A percentile compares a stretch with the other conserved stretches of the same genome.
Conservation (phyloP, 768 basidiomycete species). For the Cubamyces lactineus region DNA sequence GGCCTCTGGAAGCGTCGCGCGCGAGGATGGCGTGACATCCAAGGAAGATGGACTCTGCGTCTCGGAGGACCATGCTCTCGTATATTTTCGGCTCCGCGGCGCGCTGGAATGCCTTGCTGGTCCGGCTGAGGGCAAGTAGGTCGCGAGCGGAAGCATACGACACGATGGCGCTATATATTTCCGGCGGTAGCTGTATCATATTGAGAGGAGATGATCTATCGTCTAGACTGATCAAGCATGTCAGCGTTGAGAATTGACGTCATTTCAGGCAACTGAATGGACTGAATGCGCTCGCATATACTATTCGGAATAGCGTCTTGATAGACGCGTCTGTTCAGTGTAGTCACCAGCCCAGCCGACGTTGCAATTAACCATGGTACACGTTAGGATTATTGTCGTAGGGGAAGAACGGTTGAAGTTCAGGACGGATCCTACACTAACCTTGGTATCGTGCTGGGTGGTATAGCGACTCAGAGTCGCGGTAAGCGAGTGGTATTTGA, state of each 20-base stretch:
- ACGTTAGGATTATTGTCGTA: too few species aligned
- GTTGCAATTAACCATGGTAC: too few species aligned
- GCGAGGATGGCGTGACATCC: constrained; percentile 45
- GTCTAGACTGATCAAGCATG: neutral
- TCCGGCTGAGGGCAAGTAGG: constrained; percentile 47
- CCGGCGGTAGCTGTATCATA: constrained; percentile 40
- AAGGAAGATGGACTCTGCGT: constrained; percentile 38
- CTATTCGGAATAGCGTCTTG: too few species aligned
- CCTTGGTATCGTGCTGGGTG: neutral
- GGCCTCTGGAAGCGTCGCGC: constrained; percentile 39
- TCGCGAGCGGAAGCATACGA: constrained; percentile 41
- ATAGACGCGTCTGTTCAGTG: too few species aligned
- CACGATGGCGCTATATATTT: constrained; percentile 47
- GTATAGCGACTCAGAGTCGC: too few species aligned
- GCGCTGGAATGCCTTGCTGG: constrained; percentile 50
- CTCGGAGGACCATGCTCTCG: constrained; percentile 42
- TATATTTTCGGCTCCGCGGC: constrained; percentile 55
- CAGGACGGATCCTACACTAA: neutral
- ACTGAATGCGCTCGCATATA: too few species aligned
- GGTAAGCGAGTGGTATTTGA: neutral
- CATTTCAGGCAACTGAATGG: neutral
- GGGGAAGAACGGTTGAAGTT: neutral
- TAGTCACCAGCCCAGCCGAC: too few species aligned
- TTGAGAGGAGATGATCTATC: too few species aligned
- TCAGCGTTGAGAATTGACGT: neutral